Conservation (phyloP, 2,329 filamentous ascomycete species). For the Cladosporium sp. region DNA sequence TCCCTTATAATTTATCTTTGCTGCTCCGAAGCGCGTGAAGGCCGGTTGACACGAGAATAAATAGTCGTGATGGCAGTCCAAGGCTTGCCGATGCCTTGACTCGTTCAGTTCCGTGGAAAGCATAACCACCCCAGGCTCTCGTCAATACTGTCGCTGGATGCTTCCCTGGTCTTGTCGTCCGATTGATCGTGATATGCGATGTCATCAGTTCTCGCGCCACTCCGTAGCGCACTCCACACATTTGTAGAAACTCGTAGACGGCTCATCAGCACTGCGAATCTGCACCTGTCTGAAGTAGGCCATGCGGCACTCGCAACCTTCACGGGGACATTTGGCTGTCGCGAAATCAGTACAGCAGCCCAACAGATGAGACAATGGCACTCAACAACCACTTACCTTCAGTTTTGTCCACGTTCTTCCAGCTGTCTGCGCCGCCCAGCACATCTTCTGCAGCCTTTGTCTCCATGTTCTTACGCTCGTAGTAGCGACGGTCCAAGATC, state of each 20-base stretch:
- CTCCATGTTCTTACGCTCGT: slow-evolving; percentile 74
- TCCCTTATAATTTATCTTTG: no score
- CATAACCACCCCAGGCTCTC: neutral
- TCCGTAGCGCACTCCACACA: slow-evolving; percentile 42
- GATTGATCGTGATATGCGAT: neutral
- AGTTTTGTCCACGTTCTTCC: slow-evolving; percentile 87
- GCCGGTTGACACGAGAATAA: no score
- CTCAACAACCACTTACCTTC: slow-evolving; percentile 42
- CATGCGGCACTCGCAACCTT: slow-evolving; percentile 74
- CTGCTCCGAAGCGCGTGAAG: no score
- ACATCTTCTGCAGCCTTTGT: slow-evolving; percentile 86
- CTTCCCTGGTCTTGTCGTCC: neutral
- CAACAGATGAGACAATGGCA: neutral
- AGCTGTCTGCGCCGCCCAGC: slow-evolving; percentile 80
- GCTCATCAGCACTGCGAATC: slow-evolving; percentile 96
- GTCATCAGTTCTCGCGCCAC: slow-evolving; percentile 40
- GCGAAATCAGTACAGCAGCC: neutral
- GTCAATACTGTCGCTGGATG: neutral
- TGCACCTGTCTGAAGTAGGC: slow-evolving; percentile 96
- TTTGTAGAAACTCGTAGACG: slow-evolving; percentile 95
- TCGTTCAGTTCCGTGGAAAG: neutral
- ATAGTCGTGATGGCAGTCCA: no score
- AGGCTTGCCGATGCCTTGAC: no score
- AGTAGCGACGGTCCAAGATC: slow-evolving; percentile 72
- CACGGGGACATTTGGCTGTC: slow-evolving; percentile 75